These are phyloP conservation scores for Phytophthora pini DNA, from an alignment of 352 stramenopile genomes.

Conservation along the genomic window DNA sequence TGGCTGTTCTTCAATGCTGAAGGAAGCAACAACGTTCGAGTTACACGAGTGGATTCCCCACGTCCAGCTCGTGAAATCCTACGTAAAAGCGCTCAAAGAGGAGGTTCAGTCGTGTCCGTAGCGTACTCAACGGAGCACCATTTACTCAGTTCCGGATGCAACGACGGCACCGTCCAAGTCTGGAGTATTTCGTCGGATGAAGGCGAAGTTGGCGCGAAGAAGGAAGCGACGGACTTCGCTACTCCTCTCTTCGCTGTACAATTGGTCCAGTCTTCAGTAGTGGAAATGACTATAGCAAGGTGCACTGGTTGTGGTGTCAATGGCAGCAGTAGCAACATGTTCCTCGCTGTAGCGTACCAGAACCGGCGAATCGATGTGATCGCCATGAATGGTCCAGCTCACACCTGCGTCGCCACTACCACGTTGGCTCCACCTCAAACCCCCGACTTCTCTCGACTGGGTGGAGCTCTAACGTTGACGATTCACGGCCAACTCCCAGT, in stretches of 20 bases:
- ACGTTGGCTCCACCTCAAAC: slow-evolving; percentile 44
- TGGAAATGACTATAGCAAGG: slow-evolving; percentile 50
- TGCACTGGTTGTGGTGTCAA: slow-evolving; percentile 26
- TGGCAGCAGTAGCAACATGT: slow-evolving; percentile 30
- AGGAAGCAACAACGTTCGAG: slow-evolving; percentile 78
- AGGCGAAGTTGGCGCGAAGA: slow-evolving; percentile 32
- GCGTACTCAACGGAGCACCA: slow-evolving; percentile 59
- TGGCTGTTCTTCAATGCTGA: slow-evolving; percentile 82
- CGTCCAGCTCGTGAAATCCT: slow-evolving; percentile 75
- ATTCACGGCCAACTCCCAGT: slow-evolving; percentile 55
- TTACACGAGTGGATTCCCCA: slow-evolving; percentile 51
- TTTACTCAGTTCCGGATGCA: slow-evolving; percentile 66
- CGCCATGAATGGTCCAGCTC: slow-evolving; percentile 38
- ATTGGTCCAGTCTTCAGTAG: slow-evolving; percentile 47
- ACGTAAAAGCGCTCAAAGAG: slow-evolving; percentile 70
- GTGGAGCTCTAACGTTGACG: slow-evolving; percentile 47
- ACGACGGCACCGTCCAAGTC: slow-evolving; percentile 71
- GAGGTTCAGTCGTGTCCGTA: slow-evolving; percentile 54
- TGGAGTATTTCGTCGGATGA: slow-evolving; percentile 65
- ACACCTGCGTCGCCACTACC: slow-evolving; percentile 38
- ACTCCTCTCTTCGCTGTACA: slow-evolving; percentile 44
- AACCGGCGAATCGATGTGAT: slow-evolving; percentile 66
- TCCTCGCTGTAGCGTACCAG: slow-evolving; percentile 59
- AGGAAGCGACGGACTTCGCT: slow-evolving; percentile 33
- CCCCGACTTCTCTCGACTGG: slow-evolving; percentile 59